These are phyloP conservation scores for Pseudocercospora eumusae DNA, from an alignment of 2,329 filamentous ascomycete species.

Conservation along the genomic window DNA sequence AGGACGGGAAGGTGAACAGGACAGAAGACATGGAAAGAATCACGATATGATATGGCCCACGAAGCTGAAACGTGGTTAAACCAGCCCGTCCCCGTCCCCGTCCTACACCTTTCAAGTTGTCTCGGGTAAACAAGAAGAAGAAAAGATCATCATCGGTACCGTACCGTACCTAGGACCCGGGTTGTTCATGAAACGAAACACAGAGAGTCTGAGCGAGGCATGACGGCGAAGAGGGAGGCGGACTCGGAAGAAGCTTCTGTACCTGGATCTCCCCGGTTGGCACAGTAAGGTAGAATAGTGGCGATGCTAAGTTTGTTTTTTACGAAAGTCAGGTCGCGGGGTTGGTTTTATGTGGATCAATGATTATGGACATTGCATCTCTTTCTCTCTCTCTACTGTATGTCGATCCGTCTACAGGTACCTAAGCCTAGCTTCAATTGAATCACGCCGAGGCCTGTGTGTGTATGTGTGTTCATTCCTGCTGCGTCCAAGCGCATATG, in stretches of 20 bases:
- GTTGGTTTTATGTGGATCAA: constrained; percentile 1
- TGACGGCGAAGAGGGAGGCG: too few species aligned
- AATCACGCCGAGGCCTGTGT: neutral
- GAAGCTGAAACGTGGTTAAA: constrained; percentile 6
- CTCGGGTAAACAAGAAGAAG: constrained; percentile 2
- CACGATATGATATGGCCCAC: too few species aligned
- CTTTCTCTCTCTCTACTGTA: too few species aligned
- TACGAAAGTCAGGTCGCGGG: neutral
- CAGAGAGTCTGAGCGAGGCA: too few species aligned
- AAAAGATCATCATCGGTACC: too few species aligned
- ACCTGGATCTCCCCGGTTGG: constrained; percentile 4
- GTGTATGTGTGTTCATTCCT: neutral
- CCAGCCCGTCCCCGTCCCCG: neutral
- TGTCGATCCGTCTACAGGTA: neutral
- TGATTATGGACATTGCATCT: constrained; percentile 3
- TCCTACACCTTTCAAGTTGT: constrained; percentile 3
- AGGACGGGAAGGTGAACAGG: too few species aligned
- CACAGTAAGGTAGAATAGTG: too few species aligned
- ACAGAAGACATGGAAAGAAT: too few species aligned
- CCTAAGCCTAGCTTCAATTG: neutral
- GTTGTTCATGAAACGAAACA: constrained; percentile 4
- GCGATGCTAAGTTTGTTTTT: neutral
- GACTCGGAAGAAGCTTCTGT: neutral
- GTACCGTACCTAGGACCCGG: neutral
- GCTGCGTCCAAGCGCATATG: neutral